Evolutionary conservation across 1,139 yeast species (phyloP), one percentile per base, ranked within the genome.

Genomic region (Magnusiomyces paraingens): DNA sequence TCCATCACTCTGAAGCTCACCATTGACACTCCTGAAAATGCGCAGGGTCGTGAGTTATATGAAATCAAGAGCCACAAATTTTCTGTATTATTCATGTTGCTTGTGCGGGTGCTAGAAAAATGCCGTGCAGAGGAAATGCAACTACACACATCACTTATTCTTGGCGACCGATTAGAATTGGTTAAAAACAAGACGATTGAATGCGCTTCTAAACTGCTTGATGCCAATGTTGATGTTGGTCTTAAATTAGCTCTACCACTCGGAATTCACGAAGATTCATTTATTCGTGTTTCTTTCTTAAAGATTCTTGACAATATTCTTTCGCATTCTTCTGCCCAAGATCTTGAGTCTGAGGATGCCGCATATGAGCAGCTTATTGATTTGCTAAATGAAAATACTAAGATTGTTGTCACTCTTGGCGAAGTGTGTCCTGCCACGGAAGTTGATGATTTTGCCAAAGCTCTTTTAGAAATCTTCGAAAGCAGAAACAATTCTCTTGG

Each of bases 201-300:
- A 41, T 80, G 88, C 42, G 74, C 88, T 49, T 82, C 91, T 1
- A 85, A 85, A 60, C 68, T 89, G 45, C 73, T 89, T 51, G 83
- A 80, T 61, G 78, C 86, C 11, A 90, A 89, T 64, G 82, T 85
- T 1, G 90, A 85, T 58, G 82, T 86, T 50, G 95, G 96, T 10
- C 74, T 88, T 65, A 83, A 82, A 53, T 81, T 82, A 67, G 90
- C 91, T 0, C 70, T 89, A 15, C 90, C 94, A 0, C 74, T 88
- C 64, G 95, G 95, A 0, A 86, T 82, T 62, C 89, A 88, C 61
- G 79, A 78, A 42, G 86, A 86, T 63, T 69, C 72, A 20, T 78
- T 81, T 53, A 81, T 87, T 36, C 72, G 95, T 56, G 73, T 85
- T 4, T 82, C 93, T 0, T 87, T 88, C 64, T 73, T 88, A 64